A percentile compares a stretch with the other conserved stretches of the same genome.
These are phyloP conservation scores for Apiospora pterosperma DNA, from an alignment of 2,329 filamentous ascomycete species.

Conservation along the genomic window DNA sequence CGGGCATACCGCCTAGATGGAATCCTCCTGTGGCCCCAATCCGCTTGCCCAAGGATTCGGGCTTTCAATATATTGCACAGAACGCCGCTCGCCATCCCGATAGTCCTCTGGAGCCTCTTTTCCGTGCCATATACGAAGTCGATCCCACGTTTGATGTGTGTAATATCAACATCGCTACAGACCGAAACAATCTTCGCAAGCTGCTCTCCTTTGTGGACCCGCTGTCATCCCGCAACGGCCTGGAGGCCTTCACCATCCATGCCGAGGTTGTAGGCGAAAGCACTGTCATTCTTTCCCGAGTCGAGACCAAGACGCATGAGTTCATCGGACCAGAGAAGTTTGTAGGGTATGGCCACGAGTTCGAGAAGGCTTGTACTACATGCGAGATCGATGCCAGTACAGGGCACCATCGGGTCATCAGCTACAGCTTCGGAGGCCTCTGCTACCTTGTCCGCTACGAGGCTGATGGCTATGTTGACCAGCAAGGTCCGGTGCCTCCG, in stretches of 20 bases:
- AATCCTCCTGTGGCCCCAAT: slow-evolving; percentile 21
- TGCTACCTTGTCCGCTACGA: slow-evolving; percentile 40
- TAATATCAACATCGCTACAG: slow-evolving; percentile 38
- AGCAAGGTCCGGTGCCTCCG: not conserved
- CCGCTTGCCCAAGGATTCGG: slow-evolving; percentile 33
- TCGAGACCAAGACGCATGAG: slow-evolving; percentile 24
- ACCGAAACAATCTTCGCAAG: slow-evolving; percentile 46
- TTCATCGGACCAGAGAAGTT: slow-evolving; percentile 32
- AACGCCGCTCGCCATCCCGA: slow-evolving; percentile 41
- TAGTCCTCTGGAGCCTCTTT: slow-evolving; percentile 43
- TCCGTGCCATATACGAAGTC: slow-evolving; percentile 36
- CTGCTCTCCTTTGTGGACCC: slow-evolving; percentile 40
- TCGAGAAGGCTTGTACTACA: slow-evolving; percentile 40
- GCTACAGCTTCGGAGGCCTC: slow-evolving; percentile 38
- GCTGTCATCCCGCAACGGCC: slow-evolving; percentile 14
- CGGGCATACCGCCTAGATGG: slow-evolving; percentile 39
- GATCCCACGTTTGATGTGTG: slow-evolving; percentile 36
- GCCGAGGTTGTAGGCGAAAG: slow-evolving; percentile 32
- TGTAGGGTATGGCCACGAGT: slow-evolving; percentile 40
- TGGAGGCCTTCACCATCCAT: slow-evolving; percentile 36
- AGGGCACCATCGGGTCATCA: slow-evolving; percentile 43
- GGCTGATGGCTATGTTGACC: slow-evolving; percentile 36
- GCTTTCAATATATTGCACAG: slow-evolving; percentile 38
- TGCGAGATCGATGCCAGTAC: slow-evolving; percentile 31
- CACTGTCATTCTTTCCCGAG: slow-evolving; percentile 36